These are phyloP conservation scores for Cyclotella sp. DNA, from an alignment of 108 stramenopile species.

Conservation along the genomic window DNA sequence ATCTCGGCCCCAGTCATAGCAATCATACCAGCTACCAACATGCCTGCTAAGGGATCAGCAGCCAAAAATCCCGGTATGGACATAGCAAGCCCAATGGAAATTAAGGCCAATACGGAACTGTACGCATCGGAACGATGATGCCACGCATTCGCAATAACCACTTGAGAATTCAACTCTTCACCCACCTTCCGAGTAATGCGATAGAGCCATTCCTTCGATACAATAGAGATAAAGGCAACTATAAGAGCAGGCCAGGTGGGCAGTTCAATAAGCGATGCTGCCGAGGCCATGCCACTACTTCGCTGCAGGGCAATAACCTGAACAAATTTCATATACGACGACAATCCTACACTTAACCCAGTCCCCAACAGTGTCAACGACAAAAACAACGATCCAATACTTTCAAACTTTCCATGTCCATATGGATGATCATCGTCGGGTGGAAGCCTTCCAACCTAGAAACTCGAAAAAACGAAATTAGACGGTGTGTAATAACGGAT, in stretches of 20 bases:
- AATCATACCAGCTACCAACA: conserved; percentile 96
- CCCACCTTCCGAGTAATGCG: conserved; percentile 89
- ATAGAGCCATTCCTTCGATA: conserved; percentile 94
- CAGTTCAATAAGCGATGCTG: conserved; percentile 36
- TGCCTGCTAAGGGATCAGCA: conserved; percentile 92
- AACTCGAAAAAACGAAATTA: no score
- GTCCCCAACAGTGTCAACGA: conserved; percentile 90
- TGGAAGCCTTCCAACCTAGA: conserved; percentile 64
- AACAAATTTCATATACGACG: conserved; percentile 70
- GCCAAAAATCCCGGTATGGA: conserved; percentile 65
- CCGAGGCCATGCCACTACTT: conserved; percentile 42
- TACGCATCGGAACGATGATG: conserved; percentile 97
- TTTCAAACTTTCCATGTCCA: conserved; percentile 97
- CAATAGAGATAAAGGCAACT: conserved; percentile 86
- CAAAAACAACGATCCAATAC: conserved; percentile 91
- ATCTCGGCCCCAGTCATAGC: conserved; percentile 90
- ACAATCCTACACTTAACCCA: conserved; percentile 83
- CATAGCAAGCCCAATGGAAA: conserved; percentile 89
- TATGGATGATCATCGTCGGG: conserved; percentile 95
- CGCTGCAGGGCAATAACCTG: conserved; percentile 50
- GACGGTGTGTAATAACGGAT: no score
- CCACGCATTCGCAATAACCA: conserved; percentile 98
- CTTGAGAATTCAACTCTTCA: conserved; percentile 83
- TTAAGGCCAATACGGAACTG: conserved; percentile 88
- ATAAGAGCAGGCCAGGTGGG: conserved; percentile 81